Percentiles rank a stretch among this genome's conserved stretches.
These are phyloP conservation scores for Scheffersomyces insectosa DNA, from an alignment of 1,139 yeast species.

Conservation along the genomic window DNA sequence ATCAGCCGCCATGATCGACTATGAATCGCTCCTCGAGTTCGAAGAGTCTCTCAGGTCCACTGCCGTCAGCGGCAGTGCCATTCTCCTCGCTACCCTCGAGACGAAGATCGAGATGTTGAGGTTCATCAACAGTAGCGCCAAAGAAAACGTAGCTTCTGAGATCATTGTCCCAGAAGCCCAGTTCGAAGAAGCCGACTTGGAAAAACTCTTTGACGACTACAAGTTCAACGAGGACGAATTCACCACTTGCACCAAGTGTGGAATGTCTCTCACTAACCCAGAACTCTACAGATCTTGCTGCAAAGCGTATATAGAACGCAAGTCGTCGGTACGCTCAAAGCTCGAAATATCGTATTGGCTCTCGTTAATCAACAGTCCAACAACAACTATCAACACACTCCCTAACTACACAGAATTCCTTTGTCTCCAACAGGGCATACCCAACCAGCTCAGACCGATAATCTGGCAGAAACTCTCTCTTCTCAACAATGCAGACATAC, in stretches of 20 bases:
- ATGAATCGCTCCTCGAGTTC: conserved; percentile 41
- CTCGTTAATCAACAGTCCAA: conserved; percentile 45
- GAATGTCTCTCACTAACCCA: conserved; percentile 17
- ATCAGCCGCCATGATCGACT: conserved; percentile 20
- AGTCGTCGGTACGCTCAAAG: conserved; percentile 19
- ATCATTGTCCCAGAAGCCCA: too few relatives aligned
- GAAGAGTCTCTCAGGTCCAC: conserved; percentile 40
- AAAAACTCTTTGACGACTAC: conserved; percentile 22
- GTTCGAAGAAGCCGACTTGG: conserved; percentile 15
- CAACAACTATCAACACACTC: conserved; percentile 45
- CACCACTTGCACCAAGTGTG: conserved; percentile 36
- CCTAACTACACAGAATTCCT: conserved; percentile 49
- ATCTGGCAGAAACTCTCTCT: conserved; percentile 41
- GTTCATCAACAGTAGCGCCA: conserved; percentile 9
- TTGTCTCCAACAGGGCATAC: conserved; percentile 43
- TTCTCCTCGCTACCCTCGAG: conserved; percentile 32
- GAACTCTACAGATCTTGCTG: conserved; percentile 21
- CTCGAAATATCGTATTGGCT: conserved; percentile 48
- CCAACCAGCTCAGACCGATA: conserved; percentile 36
- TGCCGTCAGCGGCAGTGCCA: conserved; percentile 18
- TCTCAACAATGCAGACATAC: conserved; percentile 31
- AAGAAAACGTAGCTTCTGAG: conserved; percentile 8
- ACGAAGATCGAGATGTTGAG: conserved; percentile 30
- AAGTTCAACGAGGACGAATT: conserved; percentile 34
- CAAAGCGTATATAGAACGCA: conserved; percentile 15